phyloP scores from a whole-genome alignment of 257 asterid species.

The Osmanthus fragrans region DNA sequence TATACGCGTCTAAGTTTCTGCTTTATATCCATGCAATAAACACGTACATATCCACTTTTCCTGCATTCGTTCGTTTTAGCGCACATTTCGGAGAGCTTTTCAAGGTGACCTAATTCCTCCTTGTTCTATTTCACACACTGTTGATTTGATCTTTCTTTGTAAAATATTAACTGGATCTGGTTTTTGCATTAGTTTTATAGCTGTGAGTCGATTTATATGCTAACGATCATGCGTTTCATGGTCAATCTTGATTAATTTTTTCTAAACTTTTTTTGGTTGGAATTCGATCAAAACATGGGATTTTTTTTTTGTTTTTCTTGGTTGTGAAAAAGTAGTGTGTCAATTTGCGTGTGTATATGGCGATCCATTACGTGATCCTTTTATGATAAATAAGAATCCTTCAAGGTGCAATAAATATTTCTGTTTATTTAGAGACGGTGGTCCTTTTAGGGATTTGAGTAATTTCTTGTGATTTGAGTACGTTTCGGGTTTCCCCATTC shows the following conservation, averaged over 20 bases:
- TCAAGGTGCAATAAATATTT: background rate
- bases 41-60: background rate
- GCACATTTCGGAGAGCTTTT: constrained; percentile 2
- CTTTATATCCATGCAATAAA: background rate
- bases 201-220: constrained; percentile 16
- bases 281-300: background rate
- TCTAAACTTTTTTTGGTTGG: background rate
- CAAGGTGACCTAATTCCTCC: constrained; percentile 31
- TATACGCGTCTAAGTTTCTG: too few species aligned
- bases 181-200: background rate
- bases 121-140: background rate
- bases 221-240: background rate
- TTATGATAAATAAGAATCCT: background rate
- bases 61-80: constrained; percentile 10
- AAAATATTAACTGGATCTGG: constrained; percentile 3
- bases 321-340: background rate
- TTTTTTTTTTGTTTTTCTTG: background rate
- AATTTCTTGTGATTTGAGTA: background rate
- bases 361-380: too few species aligned
- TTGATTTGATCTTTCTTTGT: background rate
- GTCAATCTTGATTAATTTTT: too few species aligned
- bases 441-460: background rate
- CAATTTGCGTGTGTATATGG: background rate
- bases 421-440: constrained; percentile 5
- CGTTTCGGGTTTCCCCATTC: background rate